Evolutionary conservation across 2,329 filamentous ascomycete species (phyloP), one percentile per base, ranked within the genome.

Genomic region (Xylariaceae sp.): DNA sequence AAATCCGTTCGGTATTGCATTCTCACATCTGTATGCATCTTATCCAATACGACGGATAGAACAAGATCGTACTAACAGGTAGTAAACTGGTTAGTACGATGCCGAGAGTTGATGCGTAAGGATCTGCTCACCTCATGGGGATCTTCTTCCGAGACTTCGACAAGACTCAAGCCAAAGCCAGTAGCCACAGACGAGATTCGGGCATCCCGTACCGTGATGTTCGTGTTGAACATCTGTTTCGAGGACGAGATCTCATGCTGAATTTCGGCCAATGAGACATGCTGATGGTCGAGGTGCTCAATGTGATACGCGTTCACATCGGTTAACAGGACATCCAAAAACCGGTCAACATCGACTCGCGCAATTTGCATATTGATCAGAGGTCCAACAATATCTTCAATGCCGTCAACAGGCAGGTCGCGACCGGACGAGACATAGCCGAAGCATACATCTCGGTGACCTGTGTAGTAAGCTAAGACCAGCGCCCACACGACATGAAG

Each of bases 361-460:
- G n/a, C n/a, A n/a, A n/a, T n/a, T n/a, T n/a, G 47, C 47, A 48
- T 28, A 48, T 43, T 48, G 34, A 31, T 48, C 22, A 48, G 34
- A 16, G 47, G 47, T 14, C 39, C 47, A 19, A 48, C 39, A 31
- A 48, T 22, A 42, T 42, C 38, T 31, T 48, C 47, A n/a, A 31
- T 31, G 41, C 40, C 40, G 47, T 48, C 40, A 43, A 48, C 38
- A n/a, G n/a, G n/a, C n/a, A n/a, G n/a, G 31, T 48, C 47, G 18
- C 47, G 39, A 14, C 47, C 47, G 22, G 47, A 48, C 31, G 39
- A 40, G 19, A 48, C 22, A 38, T 48, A 48, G 28, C 48, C 48
- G 31, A 51, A 51, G 39, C 40, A 43, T 38, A 47, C 43, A 12
- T 51, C 36, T 19, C 38, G 31, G 17, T 41, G 41, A 31, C 48